Conservation (phyloP, 129 eudicot species). For the Escallonia rubra region DNA sequence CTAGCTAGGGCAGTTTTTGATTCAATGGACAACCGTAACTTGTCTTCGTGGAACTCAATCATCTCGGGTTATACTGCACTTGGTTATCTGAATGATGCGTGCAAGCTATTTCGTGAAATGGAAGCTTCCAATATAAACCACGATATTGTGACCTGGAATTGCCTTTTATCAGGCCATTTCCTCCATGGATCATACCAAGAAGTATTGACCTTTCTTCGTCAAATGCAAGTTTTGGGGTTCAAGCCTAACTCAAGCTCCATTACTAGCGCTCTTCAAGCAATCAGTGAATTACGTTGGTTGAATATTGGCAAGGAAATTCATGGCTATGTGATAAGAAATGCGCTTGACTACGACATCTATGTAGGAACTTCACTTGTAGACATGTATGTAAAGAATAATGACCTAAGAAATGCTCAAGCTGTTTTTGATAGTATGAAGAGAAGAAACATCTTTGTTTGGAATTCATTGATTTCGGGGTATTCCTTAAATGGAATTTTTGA, state of each 20-base stretch:
- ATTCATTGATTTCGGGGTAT: slow-evolving; percentile 45
- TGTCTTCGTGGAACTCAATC: slow-evolving; percentile 54
- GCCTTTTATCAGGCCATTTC: slow-evolving; percentile 52
- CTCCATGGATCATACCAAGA: slow-evolving; percentile 22
- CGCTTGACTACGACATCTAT: slow-evolving; percentile 32
- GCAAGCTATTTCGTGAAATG: slow-evolving; percentile 31
- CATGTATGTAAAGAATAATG: slow-evolving; percentile 47
- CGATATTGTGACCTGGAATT: slow-evolving; percentile 50
- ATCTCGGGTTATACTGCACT: slow-evolving; percentile 43
- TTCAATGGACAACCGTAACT: slow-evolving; percentile 27
- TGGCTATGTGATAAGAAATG: slow-evolving; percentile 37
- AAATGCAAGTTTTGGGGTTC: slow-evolving; percentile 32
- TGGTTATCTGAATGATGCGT: slow-evolving; percentile 38
- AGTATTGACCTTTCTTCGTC: slow-evolving; percentile 26
- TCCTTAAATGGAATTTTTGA: slow-evolving; percentile 31
- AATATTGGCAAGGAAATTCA: slow-evolving; percentile 39
- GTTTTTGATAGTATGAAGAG: slow-evolving; percentile 28
- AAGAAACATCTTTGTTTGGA: slow-evolving; percentile 44
- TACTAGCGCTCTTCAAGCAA: slow-evolving; percentile 42
- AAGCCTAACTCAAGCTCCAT: slow-evolving; percentile 39
- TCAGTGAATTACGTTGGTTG: slow-evolving; percentile 32
- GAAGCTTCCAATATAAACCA: slow-evolving; percentile 16
- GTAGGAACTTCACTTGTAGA: slow-evolving; percentile 43
- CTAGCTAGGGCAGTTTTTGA: slow-evolving; percentile 41
- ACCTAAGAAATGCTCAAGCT: slow-evolving; percentile 28